Base-by-base conservation (phyloP, 192 early-diverging fungal species). In the Backusella macrospora region DNA sequence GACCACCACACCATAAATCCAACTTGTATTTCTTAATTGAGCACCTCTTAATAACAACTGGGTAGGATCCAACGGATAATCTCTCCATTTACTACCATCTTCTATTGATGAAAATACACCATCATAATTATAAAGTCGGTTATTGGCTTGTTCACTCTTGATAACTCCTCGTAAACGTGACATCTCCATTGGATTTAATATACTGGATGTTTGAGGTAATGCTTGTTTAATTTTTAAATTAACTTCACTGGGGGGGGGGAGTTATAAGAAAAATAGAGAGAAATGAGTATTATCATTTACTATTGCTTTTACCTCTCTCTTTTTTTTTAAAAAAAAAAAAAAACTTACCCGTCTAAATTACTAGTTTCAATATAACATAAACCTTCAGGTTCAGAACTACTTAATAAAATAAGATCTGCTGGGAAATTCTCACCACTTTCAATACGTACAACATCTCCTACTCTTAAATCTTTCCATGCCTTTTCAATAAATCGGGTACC, bases 171-270 rank as follows among this genome's bases (percentile, higher is more conserved):
- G 80, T 65, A 91, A 70, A 12, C 66, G 81, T 5, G 90, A 84
- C 15, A 90, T 88, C 5, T 93, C 89, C 0, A 86, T 81, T 3
- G 96, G 91, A 9, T 90, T 91, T 46, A 94, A 78, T 34, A 94
- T 39, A 48, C 84, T 80, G 1, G 92, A 86, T 4, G 96, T 99
- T 75, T 98, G 94, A 14, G 92, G 89, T 2, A 94, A 73, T 6
- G 91, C 95, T 82, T 99, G 98, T 74, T 96, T 96, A 70, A 99
- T 95, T 79, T 99, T 99, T 52, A 99, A 84, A 80, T 99, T 99
- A 18, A 96, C 96, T 82, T 99, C 98, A 65, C 98, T n/a, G n/a
- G n/a, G n/a, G n/a, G n/a, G n/a, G n/a, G n/a, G n/a, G n/a, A n/a
- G n/a, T n/a, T n/a, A n/a, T n/a, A n/a, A n/a, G n/a, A n/a, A n/a